Percentiles rank a stretch among this genome's conserved stretches.
Conservation (phyloP, 176 grass and related monocot genomes). For the Musa troglodytarum region DNA sequence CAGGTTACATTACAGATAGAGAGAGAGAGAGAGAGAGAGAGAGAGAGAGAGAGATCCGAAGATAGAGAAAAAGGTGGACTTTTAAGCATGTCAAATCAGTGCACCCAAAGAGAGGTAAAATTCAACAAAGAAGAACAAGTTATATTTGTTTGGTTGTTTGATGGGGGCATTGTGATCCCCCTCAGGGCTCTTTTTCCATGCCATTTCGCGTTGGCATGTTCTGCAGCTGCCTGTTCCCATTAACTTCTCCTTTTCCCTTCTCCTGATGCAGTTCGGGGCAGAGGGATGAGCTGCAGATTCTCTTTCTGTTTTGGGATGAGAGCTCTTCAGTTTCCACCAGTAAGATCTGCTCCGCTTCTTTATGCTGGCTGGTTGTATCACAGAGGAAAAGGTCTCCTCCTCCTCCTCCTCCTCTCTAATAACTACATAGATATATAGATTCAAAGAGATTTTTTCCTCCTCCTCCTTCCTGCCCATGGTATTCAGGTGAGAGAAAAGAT, state of each 20-base stretch:
- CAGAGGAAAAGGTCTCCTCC: not conserved
- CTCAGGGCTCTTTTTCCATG: constrained; percentile 6
- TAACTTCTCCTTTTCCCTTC: constrained; percentile 5
- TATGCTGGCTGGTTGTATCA: not conserved
- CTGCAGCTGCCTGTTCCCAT: constrained; percentile 27
- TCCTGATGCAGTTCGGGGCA: constrained; percentile 29
- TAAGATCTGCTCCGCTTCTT: constrained; percentile 14
- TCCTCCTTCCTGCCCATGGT: not conserved
- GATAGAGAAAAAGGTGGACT: constrained; percentile 22
- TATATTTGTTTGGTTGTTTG: constrained; percentile 4
- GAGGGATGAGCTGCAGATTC: constrained; percentile 41
- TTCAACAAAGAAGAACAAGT: constrained; percentile 5
- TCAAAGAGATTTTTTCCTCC: constrained; percentile 48
- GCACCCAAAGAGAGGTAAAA: constrained; percentile 36
- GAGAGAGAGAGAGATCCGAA: not conserved
- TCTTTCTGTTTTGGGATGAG: constrained; percentile 44
- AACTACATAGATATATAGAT: not conserved
- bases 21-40: constrained; percentile 19
- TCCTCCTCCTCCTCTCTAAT: not conserved
- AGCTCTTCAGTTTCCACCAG: constrained; percentile 30
- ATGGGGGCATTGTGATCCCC: constrained; percentile 36
- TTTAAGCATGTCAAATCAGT: constrained; percentile 51
- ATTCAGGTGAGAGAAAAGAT: constrained; percentile 34
- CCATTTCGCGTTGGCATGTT: not conserved
- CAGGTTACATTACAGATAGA: not conserved